Evolutionary conservation across 2,329 filamentous ascomycete species (phyloP).

Genomic region (Fusarium paranaense): DNA sequence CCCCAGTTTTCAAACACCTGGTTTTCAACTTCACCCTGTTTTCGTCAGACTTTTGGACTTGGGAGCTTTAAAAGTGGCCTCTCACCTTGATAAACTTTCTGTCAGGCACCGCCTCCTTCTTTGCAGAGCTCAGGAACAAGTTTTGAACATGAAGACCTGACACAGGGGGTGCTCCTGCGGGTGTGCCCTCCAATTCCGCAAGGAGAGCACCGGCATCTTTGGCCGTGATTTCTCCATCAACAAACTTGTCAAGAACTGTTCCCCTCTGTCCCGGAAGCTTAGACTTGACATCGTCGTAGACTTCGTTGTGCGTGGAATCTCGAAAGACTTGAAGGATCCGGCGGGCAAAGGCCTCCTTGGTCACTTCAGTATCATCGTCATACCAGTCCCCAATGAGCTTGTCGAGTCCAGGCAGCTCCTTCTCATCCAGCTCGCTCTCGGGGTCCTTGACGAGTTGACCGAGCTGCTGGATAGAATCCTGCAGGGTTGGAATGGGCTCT

Average conservation of each 20-base stretch:
- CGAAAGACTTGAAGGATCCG: background rate
- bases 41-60: background rate
- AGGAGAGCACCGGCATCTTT: background rate
- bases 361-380: background rate
- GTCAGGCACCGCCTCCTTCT: background rate
- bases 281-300: background rate
- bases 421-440: background rate
- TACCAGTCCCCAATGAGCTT: background rate
- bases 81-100: background rate
- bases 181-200: background rate
- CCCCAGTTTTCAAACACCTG: background rate
- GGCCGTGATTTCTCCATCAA: background rate
- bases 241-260: background rate
- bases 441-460: background rate
- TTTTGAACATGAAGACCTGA: background rate
- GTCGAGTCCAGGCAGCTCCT: background rate
- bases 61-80: accelerated
- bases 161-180: background rate
- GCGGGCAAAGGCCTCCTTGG: background rate
- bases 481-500: background rate
- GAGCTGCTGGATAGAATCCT: background rate
- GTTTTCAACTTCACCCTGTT: background rate
- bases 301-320: background rate
- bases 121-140: background rate
- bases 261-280: background rate